Evolutionary conservation across 2,329 filamentous ascomycete species (phyloP).

Genomic region (Podosphaera fusca): DNA sequence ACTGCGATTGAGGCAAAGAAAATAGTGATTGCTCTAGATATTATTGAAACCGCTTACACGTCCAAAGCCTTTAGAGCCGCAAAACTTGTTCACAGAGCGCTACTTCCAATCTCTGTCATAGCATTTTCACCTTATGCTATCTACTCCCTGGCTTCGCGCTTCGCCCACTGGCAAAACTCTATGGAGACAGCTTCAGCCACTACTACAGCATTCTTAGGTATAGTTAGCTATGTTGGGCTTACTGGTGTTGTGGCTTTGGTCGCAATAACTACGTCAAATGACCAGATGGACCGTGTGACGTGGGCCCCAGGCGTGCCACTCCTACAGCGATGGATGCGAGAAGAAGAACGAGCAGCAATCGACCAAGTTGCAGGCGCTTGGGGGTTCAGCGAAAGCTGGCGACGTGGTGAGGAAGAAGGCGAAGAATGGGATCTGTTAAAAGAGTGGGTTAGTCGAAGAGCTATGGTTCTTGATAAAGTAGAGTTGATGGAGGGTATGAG

Average conservation of each 20-base stretch:
- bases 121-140: conserved; percentile 39
- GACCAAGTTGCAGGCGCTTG: conserved; percentile 73
- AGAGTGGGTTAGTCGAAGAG: conserved; percentile 60
- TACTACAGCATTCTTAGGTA: conserved; percentile 54
- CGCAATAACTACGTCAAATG: conserved; percentile 67
- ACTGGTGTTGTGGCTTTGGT: conserved; percentile 65
- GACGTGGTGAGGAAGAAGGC: conserved; percentile 75
- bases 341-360: conserved; percentile 71
- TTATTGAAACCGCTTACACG: conserved; percentile 47
- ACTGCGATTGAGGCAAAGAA: conserved; percentile 61
- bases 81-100: conserved; percentile 41
- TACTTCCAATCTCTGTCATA: conserved; percentile 33
- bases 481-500: conserved; percentile 89
- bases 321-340: conserved; percentile 61
- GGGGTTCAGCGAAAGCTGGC: conserved; percentile 66
- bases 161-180: conserved; percentile 43
- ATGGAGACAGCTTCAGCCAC: conserved; percentile 59
- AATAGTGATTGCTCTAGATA: conserved; percentile 51
- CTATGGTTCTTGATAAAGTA: conserved; percentile 76
- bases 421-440: conserved; percentile 69
- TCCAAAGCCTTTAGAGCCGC: conserved; percentile 41
- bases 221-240: conserved; percentile 62
- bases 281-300: conserved; percentile 84
- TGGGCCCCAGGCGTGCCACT: conserved; percentile 70
- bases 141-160: conserved; percentile 46